Evolutionary conservation across 148 eudicot genomes (phyloP).

Genomic region (Suaeda aralocaspica): DNA sequence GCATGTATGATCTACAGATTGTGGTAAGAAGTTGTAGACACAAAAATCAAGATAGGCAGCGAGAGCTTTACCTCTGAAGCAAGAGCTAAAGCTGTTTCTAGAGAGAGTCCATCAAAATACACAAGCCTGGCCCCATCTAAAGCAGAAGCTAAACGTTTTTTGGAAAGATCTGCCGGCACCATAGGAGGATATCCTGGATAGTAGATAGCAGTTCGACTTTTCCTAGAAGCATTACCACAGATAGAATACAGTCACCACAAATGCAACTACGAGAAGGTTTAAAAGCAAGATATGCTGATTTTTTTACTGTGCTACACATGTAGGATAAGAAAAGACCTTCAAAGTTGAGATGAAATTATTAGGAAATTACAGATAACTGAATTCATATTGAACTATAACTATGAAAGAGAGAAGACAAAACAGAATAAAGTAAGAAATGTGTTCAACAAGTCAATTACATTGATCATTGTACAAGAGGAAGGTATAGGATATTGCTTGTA

Average conservation of each 20-base stretch:
- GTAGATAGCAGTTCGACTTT: constrained; percentile 82
- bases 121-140: constrained; percentile 55
- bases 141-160: constrained; percentile 50
- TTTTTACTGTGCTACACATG: no score
- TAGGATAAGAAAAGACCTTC: background rate
- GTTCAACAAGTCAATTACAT: no score
- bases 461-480: background rate
- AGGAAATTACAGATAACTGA: no score
- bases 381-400: no score
- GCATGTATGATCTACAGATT: no score
- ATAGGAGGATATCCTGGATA: constrained; percentile 86
- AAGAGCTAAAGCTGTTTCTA: constrained; percentile 59
- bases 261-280: background rate
- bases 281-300: constrained; percentile 1
- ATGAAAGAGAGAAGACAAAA: no score
- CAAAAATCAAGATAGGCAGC: background rate
- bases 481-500: background rate
- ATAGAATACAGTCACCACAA: background rate
- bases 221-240: constrained; percentile 44
- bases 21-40: background rate
- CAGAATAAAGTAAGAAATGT: no score
- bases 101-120: constrained; percentile 74
- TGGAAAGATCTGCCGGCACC: constrained; percentile 62
- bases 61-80: constrained; percentile 56
- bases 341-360: no score